Base-by-base conservation (phyloP, 1,139 yeast genomes). In the Nakaseomyces glabratus region DNA sequence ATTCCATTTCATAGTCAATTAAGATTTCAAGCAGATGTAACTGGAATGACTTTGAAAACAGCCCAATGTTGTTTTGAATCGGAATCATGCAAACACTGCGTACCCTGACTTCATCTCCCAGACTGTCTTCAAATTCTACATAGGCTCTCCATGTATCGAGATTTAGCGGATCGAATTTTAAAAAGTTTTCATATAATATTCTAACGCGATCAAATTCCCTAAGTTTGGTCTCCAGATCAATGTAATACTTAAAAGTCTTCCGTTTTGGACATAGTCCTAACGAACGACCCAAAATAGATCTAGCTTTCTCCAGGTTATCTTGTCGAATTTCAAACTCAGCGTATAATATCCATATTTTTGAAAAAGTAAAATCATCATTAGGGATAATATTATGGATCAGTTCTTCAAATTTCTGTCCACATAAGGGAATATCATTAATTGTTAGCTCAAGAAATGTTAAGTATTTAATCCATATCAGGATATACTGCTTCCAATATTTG, bases 121-220 rank as follows among this genome's bases (percentile, higher is more conserved):
- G 56, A 18, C 65, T 65, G 31, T 62, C 65, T 56, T 90, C 98
- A 45, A 86, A 68, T 6, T 69, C 69, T 4, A 86, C 76, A 57
- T 75, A 85, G 9, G 68, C 67, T 4, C 70, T 42, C 79, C 85
- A 75, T 1, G 66, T 61, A 2, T 61, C 48, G 0, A 65, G 52
- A 21, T 60, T 47, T 3, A 56, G 42, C 1, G 85, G 68, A 42
- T 69, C 67, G 9, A 62, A 52, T 44, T 79, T 82, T 17, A 88
- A 46, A 63, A 73, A 73, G 48, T 73, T 77, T 44, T 80, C 82
- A 51, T 75, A 86, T 6, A 90, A 52, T 48, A 61, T 72, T 24
- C 97, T 65, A 8, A 82, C 86, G 26, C 96, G 62, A 42, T 80
- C 93, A 67, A 80, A 79, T 47, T 82, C 86, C 20, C 80, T 81